phyloP scores from a whole-genome alignment of 2,329 filamentous ascomycete genomes.

The Onygenales sp. region DNA sequence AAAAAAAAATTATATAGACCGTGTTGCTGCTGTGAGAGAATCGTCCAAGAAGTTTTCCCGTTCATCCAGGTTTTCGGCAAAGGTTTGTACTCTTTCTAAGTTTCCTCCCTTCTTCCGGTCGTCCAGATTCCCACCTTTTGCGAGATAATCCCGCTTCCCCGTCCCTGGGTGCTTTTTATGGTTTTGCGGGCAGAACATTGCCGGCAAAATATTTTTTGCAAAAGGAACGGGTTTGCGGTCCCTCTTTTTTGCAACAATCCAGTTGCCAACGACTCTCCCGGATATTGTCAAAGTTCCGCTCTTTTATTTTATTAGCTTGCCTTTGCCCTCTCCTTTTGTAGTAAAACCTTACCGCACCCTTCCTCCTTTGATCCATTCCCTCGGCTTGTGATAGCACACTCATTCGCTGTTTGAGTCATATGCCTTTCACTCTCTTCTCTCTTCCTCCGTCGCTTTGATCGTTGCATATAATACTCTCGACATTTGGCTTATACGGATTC shows the following conservation, averaged over 20 bases:
- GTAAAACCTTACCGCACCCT: background rate
- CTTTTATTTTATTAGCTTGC: background rate
- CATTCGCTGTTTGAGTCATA: background rate
- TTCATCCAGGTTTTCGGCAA: too few species aligned
- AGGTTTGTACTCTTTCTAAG: background rate
- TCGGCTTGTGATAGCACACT: background rate
- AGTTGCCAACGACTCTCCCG: background rate
- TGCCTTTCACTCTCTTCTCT: background rate
- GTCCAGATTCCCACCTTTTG: background rate
- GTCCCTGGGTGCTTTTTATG: background rate
- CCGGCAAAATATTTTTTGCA: background rate
- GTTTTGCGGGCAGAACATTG: too few species aligned
- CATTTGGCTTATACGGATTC: too few species aligned
- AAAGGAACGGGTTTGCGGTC: background rate
- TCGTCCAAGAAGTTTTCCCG: background rate
- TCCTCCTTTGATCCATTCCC: background rate
- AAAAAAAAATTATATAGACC: background rate
- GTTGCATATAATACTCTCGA: background rate
- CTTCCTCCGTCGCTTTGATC: background rate
- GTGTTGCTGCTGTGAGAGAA: background rate
- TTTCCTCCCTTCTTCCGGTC: background rate
- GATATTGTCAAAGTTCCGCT: background rate
- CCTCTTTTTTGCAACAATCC: background rate
- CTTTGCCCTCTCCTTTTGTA: background rate
- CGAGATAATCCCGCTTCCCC: background rate